Evolutionary conservation across 2,329 filamentous ascomycete species (phyloP), one percentile per base, ranked within the genome.

Genomic region (Fusarium praegraminearum): DNA sequence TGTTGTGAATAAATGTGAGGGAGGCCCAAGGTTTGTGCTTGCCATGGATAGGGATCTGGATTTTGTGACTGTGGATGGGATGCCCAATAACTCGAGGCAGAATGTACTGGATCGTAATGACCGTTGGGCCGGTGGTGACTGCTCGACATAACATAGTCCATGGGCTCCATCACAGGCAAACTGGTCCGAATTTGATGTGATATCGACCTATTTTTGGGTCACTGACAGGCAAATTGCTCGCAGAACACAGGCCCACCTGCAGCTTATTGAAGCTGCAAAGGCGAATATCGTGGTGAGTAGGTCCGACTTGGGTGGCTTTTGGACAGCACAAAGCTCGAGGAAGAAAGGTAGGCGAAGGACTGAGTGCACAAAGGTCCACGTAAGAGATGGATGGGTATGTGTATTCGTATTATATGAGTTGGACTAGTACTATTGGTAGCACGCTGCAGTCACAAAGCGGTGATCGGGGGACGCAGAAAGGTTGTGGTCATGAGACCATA

Each of bases 61-160:
- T 55, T 52, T n/a, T 74, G 73, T 28, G 69, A 57, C 50, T 69
- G 70, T 54, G 65, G 54, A 51, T 70, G 70, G 49, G 67, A 53
- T 47, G 62, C 58, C 77, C 77, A 79, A 38, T 69, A 57, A 46
- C 56, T 68, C 22, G 74, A 65, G 35, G 73, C 66, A 32, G 71
- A 65, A 54, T 77, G 76, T 38, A 77, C 71, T 20, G 76, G 70
- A 41, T 76, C 76, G 51, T 75, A 75, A 51, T 75, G 73, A 20
- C 71, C 55, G n/a, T 55, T 51, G 40, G 69, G 46, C 46, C 73
- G 70, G 41, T 67, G 61, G 44, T 72, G 64, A 41, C 71, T 67
- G 55, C 72, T 66, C 43, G 61, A 67, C 46, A 73, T 50, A 38
- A 75, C 57, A 56, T 72, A 74, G 35, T 77, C 73, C 67, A 75